A percentile compares a stretch with the other conserved stretches of the same genome.
phyloP scores from a whole-genome alignment of 2,329 filamentous ascomycete genomes.

The Colletotrichum abscissum region DNA sequence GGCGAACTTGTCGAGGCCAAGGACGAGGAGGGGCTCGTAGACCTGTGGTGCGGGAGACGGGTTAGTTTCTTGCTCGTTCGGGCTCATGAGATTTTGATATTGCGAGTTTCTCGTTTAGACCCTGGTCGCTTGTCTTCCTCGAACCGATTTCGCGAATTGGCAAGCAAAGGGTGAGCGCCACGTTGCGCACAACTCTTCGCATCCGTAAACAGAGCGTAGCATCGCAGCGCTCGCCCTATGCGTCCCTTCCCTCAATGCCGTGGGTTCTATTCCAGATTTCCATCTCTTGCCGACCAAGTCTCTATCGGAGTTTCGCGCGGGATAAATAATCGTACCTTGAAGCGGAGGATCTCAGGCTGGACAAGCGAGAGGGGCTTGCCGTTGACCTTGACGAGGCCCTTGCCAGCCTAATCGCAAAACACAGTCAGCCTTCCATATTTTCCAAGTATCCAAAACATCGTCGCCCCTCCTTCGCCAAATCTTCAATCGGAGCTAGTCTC shows the following conservation, averaged over 20 bases:
- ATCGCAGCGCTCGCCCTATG: conserved; percentile 10
- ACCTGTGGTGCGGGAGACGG: conserved; percentile 65
- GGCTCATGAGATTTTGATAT: not conserved
- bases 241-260: not conserved
- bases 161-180: not conserved
- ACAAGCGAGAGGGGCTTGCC: conserved; percentile 94
- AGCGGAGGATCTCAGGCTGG: conserved; percentile 96
- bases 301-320: conserved; percentile 13
- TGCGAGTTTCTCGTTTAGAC: not conserved
- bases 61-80: conserved; percentile 13
- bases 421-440: conserved; percentile 43
- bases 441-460: conserved; percentile 18
- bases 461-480: conserved; percentile 4
- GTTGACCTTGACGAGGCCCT: conserved; percentile 97
- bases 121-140: not conserved
- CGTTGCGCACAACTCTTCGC: not conserved
- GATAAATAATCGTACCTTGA: conserved; percentile 77
- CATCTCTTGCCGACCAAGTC: conserved; percentile 26
- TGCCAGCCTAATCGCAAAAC: conserved; percentile 50
- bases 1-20: conserved; percentile 97
- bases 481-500: not conserved
- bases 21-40: conserved; percentile 98
- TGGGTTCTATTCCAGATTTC: not conserved
- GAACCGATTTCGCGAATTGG: not conserved
- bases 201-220: not conserved